Evolutionary conservation across 164 flowering plant genomes (phyloP).

Genomic region (Sextonia rubra): DNA sequence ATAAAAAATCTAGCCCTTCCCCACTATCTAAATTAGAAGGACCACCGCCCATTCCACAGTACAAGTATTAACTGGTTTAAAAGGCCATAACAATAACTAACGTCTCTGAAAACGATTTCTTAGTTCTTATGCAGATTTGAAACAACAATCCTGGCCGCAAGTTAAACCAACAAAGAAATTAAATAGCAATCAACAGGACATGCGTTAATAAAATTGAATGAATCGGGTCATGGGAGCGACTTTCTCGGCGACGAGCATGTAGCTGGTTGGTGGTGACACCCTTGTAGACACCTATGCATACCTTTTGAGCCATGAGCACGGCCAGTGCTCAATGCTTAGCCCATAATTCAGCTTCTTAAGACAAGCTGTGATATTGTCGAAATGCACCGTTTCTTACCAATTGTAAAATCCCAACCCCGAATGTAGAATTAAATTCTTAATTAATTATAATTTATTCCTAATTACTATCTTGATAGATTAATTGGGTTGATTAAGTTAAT

Average conservation of each 20-base stretch:
- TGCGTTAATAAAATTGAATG: not conserved
- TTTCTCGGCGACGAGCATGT: constrained; percentile 95
- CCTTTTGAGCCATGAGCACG: constrained; percentile 90
- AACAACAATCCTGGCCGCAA: constrained; percentile 95
- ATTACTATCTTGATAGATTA: too few relatives aligned
- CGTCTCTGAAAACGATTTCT: constrained; percentile 96
- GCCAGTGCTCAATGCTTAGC: constrained; percentile 83
- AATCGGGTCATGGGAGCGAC: constrained; percentile 82
- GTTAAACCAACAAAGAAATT: constrained; percentile 30
- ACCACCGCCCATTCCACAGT: too few relatives aligned
- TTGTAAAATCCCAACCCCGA: too few relatives aligned
- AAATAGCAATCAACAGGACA: not conserved
- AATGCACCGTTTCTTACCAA: constrained; percentile 90
- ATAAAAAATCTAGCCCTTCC: too few relatives aligned
- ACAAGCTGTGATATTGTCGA: constrained; percentile 95
- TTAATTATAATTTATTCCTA: too few relatives aligned
- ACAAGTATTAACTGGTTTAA: too few relatives aligned
- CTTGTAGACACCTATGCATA: constrained; percentile 94
- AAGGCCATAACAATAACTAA: constrained; percentile 26
- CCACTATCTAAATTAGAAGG: too few relatives aligned
- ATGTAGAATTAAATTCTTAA: too few relatives aligned
- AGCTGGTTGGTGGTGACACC: constrained; percentile 97
- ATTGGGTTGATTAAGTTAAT: too few relatives aligned
- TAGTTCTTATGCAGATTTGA: constrained; percentile 92
- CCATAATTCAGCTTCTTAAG: constrained; percentile 97